Percentiles rank a stretch among this genome's conserved stretches.
Conservation (phyloP, 768 basidiomycete genomes). For the Leccinellum rugosiceps region DNA sequence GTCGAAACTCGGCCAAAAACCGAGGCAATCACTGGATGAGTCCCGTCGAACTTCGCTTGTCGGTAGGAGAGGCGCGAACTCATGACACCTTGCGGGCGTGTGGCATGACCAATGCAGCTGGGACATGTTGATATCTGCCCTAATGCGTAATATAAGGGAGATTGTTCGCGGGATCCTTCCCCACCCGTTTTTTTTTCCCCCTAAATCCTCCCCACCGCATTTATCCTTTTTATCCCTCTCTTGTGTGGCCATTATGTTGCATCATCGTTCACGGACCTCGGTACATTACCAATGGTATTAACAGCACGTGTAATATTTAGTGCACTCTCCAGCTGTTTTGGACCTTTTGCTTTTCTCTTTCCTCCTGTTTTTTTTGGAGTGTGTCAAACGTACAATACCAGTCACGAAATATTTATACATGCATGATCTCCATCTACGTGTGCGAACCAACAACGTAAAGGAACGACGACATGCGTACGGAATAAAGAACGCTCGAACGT, state of each 20-base stretch:
- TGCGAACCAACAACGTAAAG: background rate
- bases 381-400: conserved; percentile 18
- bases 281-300: conserved; percentile 25
- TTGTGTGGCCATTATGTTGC: conserved; percentile 13
- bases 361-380: conserved; percentile 7
- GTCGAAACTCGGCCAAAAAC: conserved; percentile 18
- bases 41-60: conserved; percentile 26
- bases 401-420: conserved; percentile 19
- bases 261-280: conserved; percentile 23
- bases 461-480: background rate
- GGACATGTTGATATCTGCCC: conserved; percentile 13
- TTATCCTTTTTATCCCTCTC: background rate
- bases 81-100: conserved; percentile 16
- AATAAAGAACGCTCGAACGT: background rate
- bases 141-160: conserved; percentile 13
- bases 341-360: background rate
- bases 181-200: background rate
- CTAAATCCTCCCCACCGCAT: background rate
- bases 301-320: conserved; percentile 29
- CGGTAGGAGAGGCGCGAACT: conserved; percentile 27
- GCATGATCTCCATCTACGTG: conserved; percentile 3
- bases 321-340: conserved; percentile 21
- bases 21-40: conserved; percentile 30
- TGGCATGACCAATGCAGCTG: background rate
- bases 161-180: background rate